These are phyloP conservation scores for Alisma plantagoaquatica DNA, from an alignment of 106 monocot genomes.

Conservation along the genomic window DNA sequence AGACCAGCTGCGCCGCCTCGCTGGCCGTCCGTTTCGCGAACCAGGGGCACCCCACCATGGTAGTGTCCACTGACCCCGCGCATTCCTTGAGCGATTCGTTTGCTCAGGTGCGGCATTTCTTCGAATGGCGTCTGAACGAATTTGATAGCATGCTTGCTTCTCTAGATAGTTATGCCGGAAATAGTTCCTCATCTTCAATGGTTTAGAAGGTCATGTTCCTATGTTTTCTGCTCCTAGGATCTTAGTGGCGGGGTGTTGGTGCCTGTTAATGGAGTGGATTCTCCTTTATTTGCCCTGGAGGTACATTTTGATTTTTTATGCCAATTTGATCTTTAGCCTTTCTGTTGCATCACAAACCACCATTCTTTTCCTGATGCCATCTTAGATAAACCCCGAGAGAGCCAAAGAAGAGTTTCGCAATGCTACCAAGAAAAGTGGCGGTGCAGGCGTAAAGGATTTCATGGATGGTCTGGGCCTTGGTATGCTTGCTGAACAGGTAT, in stretches of 20 bases:
- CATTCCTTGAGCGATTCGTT: conserved; percentile 99
- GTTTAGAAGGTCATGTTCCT: too few relatives aligned
- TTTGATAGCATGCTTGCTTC: too few relatives aligned
- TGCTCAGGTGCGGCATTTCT: conserved; percentile 81
- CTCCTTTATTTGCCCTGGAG: conserved; percentile 89
- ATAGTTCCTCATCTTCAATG: too few relatives aligned
- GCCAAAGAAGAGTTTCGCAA: conserved; percentile 85
- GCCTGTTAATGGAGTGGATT: conserved; percentile 79
- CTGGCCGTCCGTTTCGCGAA: conserved; percentile 97
- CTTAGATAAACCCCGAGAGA: conserved; percentile 94
- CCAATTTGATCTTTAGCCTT: too few relatives aligned
- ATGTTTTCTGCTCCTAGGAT: too few relatives aligned
- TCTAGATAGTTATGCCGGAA: too few relatives aligned
- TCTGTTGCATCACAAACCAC: too few relatives aligned
- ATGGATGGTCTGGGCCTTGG: conserved; percentile 99
- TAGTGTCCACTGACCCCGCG: conserved; percentile 95
- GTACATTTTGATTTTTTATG: too few relatives aligned
- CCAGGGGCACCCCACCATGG: conserved; percentile 87
- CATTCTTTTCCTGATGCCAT: background rate
- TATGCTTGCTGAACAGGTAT: conserved; percentile 88
- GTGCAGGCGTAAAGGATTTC: conserved; percentile 88
- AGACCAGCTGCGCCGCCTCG: conserved; percentile 94
- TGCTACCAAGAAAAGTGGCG: conserved; percentile 67
- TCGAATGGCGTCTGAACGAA: too few relatives aligned
- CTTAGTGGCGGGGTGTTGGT: conserved; percentile 83